These are phyloP conservation scores for Aspergillus fijiensis DNA, from an alignment of 2,329 filamentous ascomycete genomes.

Conservation along the genomic window DNA sequence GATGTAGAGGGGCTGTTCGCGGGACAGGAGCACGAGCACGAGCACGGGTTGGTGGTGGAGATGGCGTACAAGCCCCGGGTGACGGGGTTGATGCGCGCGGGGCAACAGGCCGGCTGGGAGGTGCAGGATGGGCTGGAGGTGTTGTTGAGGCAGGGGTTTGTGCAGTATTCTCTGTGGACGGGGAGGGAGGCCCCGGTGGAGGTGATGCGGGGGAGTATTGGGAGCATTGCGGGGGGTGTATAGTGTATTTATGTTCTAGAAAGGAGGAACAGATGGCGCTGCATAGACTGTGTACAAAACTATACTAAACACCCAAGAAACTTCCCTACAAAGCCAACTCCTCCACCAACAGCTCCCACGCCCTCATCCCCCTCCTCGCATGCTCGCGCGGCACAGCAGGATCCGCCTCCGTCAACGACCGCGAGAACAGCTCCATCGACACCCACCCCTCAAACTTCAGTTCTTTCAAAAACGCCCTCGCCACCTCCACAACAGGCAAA, in stretches of 20 bases:
- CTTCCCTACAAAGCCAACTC: background rate
- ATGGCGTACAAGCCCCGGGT: slow-evolving; percentile 1
- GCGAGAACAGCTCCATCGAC: slow-evolving; percentile 68
- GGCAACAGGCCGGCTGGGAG: background rate
- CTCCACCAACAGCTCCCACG: slow-evolving; percentile 49
- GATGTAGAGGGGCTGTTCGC: background rate
- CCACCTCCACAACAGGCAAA: slow-evolving; percentile 62
- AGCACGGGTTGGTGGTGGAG: background rate
- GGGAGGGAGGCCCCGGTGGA: background rate
- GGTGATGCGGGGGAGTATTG: slow-evolving; percentile 1
- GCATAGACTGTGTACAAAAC: too few relatives aligned
- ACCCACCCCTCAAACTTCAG: slow-evolving; percentile 67
- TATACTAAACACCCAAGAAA: too few relatives aligned
- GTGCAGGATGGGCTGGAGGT: slow-evolving; percentile 1
- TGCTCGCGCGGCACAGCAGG: slow-evolving; percentile 55
- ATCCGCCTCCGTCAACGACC: slow-evolving; percentile 54
- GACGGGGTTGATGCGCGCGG: background rate
- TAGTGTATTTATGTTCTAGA: too few relatives aligned
- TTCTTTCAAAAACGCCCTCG: slow-evolving; percentile 60
- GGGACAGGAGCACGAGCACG: background rate
- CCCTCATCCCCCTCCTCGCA: slow-evolving; percentile 49
- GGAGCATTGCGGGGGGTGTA: background rate
- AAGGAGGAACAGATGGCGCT: too few relatives aligned
- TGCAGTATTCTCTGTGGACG: slow-evolving; percentile 1
- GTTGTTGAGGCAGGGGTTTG: slow-evolving; percentile 1